These are phyloP conservation scores for Pholiota microspora DNA, from an alignment of 768 basidiomycete genomes.

Conservation along the genomic window DNA sequence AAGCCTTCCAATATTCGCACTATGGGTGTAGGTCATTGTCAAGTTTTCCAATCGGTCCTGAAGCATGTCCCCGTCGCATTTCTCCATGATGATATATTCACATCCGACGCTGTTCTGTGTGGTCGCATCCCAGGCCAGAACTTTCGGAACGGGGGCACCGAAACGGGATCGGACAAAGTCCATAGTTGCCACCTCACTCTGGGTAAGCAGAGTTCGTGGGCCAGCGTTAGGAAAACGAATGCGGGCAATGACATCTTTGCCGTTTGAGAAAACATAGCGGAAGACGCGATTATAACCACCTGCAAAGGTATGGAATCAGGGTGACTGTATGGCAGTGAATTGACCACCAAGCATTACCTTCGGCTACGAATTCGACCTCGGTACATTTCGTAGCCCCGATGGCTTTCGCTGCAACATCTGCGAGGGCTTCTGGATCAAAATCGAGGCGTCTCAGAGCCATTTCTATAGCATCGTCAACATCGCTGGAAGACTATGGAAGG, in stretches of 20 bases:
- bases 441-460: neutral
- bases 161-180: constrained; percentile 5
- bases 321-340: neutral
- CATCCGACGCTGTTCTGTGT: constrained; percentile 16
- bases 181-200: constrained; percentile 31
- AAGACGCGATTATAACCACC: constrained; percentile 25
- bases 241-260: constrained; percentile 21
- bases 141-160: constrained; percentile 6
- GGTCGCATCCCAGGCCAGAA: constrained; percentile 23
- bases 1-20: neutral
- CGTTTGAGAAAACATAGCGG: constrained; percentile 21
- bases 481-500: no score
- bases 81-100: constrained; percentile 30
- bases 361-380: neutral
- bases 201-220: constrained; percentile 19
- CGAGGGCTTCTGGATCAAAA: neutral
- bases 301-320: neutral
- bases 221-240: constrained; percentile 23
- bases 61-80: neutral
- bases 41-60: neutral
- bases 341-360: no score
- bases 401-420: neutral
- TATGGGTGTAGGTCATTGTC: no score
- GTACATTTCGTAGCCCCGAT: neutral
- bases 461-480: neutral